Base-by-base conservation (phyloP, 2,329 filamentous ascomycete species). In the Cordyceps militaris region DNA sequence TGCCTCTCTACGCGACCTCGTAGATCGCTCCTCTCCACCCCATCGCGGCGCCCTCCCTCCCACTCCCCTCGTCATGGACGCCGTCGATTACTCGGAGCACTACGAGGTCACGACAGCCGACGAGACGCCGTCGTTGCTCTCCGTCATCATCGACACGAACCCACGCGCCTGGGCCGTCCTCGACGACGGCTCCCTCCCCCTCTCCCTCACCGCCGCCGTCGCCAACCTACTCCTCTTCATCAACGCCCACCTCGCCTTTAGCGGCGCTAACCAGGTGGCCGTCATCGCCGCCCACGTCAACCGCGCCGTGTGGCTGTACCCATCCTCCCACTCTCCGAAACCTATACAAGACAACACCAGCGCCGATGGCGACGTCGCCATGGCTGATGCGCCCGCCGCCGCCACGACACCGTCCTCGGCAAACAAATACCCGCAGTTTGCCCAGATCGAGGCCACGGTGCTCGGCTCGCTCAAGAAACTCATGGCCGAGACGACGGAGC, bases 371-470 rank as follows among this genome's bases (percentile, higher is more conserved):
- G 85, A 87, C 66, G 71, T 82, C 57, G 71, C 79, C 61, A 88
- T 88, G 85, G 73, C 70, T 16, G 76, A 80, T 56, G 70, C 69
- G 23, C 70, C 76, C 56, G 66, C 71, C 56, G 61, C 66, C 32
- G 42, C 65, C 61, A 36, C 74, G 2, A 48, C 61, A 71, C 77
- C 66, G 4, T 63, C 66, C 28, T 79, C 79, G 2, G 86, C 89
- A 49, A 97, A 96, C 77, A 97, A 97, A 74, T 97, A 94, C 74
- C 88, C 91, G 0, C 90, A 91, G 49, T 97, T 97, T 70, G 86
- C 89, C 21, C 81, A 91, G 60, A 86, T 99, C 65, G 93, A 99
- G 72, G 79, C 87, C 59, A 85, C 88, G 60, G 84, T 99, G 57
- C 79, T 94, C 40, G 74, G 78, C 19, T 91, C 91, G 52, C 81